A percentile compares a stretch with the other conserved stretches of the same genome.
These are phyloP conservation scores for Hansfordia pulvinata DNA, from an alignment of 2,329 filamentous ascomycete species.

Conservation along the genomic window DNA sequence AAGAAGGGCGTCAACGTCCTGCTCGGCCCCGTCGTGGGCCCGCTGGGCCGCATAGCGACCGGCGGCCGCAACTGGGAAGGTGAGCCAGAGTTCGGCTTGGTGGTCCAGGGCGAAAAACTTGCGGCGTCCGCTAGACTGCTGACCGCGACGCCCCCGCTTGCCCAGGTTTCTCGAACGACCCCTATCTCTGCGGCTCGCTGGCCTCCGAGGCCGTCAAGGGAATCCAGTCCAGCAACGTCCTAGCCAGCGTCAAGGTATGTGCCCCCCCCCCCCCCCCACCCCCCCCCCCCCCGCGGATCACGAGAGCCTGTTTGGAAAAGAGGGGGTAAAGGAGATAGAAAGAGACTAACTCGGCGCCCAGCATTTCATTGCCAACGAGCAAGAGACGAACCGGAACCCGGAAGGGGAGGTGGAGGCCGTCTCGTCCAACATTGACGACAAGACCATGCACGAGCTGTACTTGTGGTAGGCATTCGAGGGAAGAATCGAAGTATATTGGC, in stretches of 20 bases:
- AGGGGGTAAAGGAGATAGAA: too few relatives aligned
- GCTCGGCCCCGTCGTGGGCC: slow-evolving; percentile 63
- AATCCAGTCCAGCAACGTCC: slow-evolving; percentile 58
- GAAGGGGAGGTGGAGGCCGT: slow-evolving; percentile 36
- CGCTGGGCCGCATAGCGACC: slow-evolving; percentile 44
- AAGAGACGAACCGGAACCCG: slow-evolving; percentile 59
- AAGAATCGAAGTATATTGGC: too few relatives aligned
- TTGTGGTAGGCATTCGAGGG: slow-evolving; percentile 50
- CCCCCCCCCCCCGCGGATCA: too few relatives aligned
- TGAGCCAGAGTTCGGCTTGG: too few relatives aligned
- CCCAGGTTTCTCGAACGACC: slow-evolving; percentile 33
- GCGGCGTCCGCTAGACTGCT: too few relatives aligned
- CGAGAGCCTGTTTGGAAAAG: too few relatives aligned
- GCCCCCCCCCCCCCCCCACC: not conserved
- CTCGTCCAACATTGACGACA: slow-evolving; percentile 45
- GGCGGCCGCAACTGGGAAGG: slow-evolving; percentile 56
- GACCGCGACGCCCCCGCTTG: too few relatives aligned
- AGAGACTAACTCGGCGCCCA: not conserved
- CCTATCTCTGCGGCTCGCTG: slow-evolving; percentile 41
- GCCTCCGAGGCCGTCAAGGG: slow-evolving; percentile 45
- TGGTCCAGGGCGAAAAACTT: too few relatives aligned
- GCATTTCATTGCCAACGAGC: slow-evolving; percentile 61
- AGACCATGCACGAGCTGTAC: slow-evolving; percentile 48
- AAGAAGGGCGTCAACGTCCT: slow-evolving; percentile 68
- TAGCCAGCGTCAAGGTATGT: slow-evolving; percentile 43